These are phyloP conservation scores for Venturia carpophila DNA, from an alignment of 2,329 filamentous ascomycete species.

Conservation along the genomic window DNA sequence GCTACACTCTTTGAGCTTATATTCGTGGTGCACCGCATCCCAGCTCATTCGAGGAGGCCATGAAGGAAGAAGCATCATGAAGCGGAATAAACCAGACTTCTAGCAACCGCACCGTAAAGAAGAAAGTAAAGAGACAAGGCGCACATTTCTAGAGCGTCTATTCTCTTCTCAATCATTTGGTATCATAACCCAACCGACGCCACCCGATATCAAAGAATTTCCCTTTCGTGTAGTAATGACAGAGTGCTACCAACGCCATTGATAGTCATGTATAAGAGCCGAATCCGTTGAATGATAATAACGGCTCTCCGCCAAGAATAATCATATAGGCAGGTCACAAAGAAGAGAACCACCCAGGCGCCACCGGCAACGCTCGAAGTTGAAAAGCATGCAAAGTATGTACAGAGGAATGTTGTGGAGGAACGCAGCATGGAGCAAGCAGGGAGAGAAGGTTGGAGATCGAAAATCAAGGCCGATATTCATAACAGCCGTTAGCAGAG, in stretches of 20 bases:
- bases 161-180: conserved; percentile 10
- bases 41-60: not conserved
- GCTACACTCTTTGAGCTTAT: not conserved
- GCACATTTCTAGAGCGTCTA: conserved; percentile 2
- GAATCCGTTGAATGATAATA: not conserved
- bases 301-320: not conserved
- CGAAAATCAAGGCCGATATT: not conserved
- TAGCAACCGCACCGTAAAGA: not conserved
- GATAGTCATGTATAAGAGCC: not conserved
- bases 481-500: not conserved
- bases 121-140: not conserved
- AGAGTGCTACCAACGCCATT: conserved; percentile 7
- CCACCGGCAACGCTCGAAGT: conserved; percentile 7
- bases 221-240: conserved; percentile 2
- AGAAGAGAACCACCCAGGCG: not conserved
- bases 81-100: not conserved
- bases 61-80: not conserved
- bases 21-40: not conserved
- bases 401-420: not conserved
- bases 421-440: not conserved
- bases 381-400: not conserved
- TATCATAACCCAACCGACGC: not conserved
- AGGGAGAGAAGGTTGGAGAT: not conserved
- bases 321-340: not conserved
- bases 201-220: not conserved